A percentile compares a stretch with the other conserved stretches of the same genome.
These are phyloP conservation scores for Nidularia pulvinata DNA, from an alignment of 768 basidiomycete species.

Conservation along the genomic window DNA sequence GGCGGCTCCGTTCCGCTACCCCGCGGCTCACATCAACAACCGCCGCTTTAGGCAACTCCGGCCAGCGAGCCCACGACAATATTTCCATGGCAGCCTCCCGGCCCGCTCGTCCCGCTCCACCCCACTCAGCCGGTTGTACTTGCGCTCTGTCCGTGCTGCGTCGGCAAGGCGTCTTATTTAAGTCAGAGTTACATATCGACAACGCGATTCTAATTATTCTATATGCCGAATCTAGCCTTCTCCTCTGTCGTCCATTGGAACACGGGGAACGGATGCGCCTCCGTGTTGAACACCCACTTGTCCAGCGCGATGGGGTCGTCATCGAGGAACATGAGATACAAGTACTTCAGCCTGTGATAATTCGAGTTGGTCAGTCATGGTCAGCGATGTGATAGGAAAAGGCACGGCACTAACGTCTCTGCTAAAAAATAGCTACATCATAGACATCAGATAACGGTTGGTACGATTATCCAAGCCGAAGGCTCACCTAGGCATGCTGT, in stretches of 20 bases:
- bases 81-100: too few species aligned
- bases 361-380: neutral
- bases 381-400: neutral
- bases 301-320: conserved; percentile 59
- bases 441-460: neutral
- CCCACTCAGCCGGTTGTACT: too few species aligned
- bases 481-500: conserved; percentile 76
- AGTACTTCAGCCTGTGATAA: conserved; percentile 60
- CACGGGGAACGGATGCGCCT: conserved; percentile 79
- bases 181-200: too few species aligned
- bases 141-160: too few species aligned
- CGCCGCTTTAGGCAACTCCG: too few species aligned
- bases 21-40: too few species aligned
- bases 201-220: neutral
- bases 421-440: conserved; percentile 42
- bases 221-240: conserved; percentile 37
- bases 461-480: too few species aligned
- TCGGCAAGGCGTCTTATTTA: too few species aligned
- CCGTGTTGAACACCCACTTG: conserved; percentile 63
- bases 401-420: conserved; percentile 37
- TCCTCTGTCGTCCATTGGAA: conserved; percentile 63
- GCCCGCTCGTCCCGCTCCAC: too few species aligned
- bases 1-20: too few species aligned
- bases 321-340: conserved; percentile 68
- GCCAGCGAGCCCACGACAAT: too few species aligned